phyloP scores from a whole-genome alignment of 164 flowering plant species.

The Tetracentron sinense region DNA sequence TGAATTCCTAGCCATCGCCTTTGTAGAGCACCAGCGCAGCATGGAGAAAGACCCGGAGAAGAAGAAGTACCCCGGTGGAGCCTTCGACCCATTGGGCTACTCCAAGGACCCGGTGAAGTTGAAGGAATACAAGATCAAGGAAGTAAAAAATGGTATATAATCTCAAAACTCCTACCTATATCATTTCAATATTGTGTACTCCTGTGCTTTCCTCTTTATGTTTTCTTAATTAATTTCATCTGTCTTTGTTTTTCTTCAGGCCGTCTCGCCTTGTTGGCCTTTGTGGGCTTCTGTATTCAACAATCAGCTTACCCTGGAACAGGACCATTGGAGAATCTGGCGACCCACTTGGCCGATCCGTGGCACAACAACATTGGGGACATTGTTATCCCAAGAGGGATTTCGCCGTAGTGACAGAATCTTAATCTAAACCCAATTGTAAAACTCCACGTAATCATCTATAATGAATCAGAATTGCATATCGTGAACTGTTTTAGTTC shows the following conservation, averaged over 20 bases:
- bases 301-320: slow-evolving; percentile 97
- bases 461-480: slow-evolving; percentile 10
- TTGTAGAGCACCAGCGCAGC: slow-evolving; percentile 95
- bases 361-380: slow-evolving; percentile 99
- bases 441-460: slow-evolving; percentile 25
- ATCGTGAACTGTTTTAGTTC: slow-evolving; percentile 11
- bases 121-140: slow-evolving; percentile 84
- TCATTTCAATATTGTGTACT: background rate
- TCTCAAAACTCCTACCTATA: background rate
- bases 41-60: slow-evolving; percentile 96
- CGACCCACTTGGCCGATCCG: slow-evolving; percentile 97
- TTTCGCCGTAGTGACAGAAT: slow-evolving; percentile 30
- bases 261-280: slow-evolving; percentile 89
- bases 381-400: slow-evolving; percentile 57
- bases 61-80: slow-evolving; percentile 98
- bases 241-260: slow-evolving; percentile 33
- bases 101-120: slow-evolving; percentile 94
- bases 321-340: slow-evolving; percentile 98
- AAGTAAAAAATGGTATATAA: slow-evolving; percentile 74
- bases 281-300: slow-evolving; percentile 89
- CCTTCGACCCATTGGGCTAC: slow-evolving; percentile 94
- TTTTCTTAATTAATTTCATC: background rate
- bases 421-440: slow-evolving; percentile 13
- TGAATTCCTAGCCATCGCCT: slow-evolving; percentile 81
- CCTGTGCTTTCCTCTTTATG: background rate